Base-by-base conservation (phyloP, 2,329 filamentous ascomycete species). In the Tolypocladium tundrense region DNA sequence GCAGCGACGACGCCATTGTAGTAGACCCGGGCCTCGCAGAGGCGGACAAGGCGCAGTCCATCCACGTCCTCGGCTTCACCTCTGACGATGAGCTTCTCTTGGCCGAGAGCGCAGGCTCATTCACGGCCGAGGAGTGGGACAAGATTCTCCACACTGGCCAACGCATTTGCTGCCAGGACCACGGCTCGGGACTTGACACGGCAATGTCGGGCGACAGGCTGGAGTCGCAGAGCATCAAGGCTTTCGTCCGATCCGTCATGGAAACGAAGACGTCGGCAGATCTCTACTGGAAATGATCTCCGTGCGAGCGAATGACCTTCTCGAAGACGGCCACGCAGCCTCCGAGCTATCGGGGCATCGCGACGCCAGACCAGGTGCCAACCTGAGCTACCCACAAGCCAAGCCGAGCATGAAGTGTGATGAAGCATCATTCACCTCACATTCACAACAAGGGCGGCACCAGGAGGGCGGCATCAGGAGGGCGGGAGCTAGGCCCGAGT, bases 51-150 rank as follows among this genome's bases (percentile, higher is more conserved):
- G 86, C 88, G 13, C 79, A 76, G 57, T 95, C 91, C 6, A 74
- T 90, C 27, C 93, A 97, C 69, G 90, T 88, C n/a, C 79, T 97
- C 59, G 88, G 86, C 7, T 96, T 94, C 69, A 87, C 87, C n/a
- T 85, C 86, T 1, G 77, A 84, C 55, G 83, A 87, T 10, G 85
- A 90, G 59, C 75, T 96, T 55, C 73, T 97, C 27, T 73, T 96
- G 48, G 86, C 83, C 40, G 89, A 96, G 73, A 96, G 91, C 66
- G 85, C 93, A 66, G 93, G 93, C 0, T 74, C 75, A 4, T 97
- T 97, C 68, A 83, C 84, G 53, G 77, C 88, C 63, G 79, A 84
- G 16, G 86, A 88, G 62, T 97, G 92, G 91, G 83, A 91, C 58
- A 75, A 79, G 50, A 83, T 88, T 21, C 83, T 86, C 62, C 79